phyloP scores from a whole-genome alignment of 2,329 filamentous ascomycete species.

The Nemania serpens region DNA sequence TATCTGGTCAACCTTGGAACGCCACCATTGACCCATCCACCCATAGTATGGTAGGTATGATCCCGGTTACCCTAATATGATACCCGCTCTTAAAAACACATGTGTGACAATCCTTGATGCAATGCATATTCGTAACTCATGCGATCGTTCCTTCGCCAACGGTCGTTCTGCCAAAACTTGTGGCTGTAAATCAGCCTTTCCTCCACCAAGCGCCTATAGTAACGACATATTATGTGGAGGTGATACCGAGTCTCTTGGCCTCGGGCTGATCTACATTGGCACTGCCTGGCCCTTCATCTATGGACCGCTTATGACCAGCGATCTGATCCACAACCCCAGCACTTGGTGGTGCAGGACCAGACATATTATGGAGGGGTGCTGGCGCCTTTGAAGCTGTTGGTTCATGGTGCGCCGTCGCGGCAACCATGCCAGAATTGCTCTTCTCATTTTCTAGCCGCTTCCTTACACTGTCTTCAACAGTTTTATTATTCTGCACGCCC shows the following conservation, averaged over 20 bases:
- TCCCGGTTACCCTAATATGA: constrained; percentile 6
- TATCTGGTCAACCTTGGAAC: constrained; percentile 21
- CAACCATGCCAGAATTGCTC: not conserved
- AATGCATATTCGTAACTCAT: constrained; percentile 27
- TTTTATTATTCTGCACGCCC: constrained; percentile 3
- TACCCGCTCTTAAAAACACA: constrained; percentile 1
- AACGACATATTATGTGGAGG: constrained; percentile 18
- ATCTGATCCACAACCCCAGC: constrained; percentile 39
- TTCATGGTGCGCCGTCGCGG: constrained; percentile 6
- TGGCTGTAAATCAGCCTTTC: not conserved
- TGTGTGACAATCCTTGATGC: constrained; percentile 17
- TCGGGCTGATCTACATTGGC: constrained; percentile 36
- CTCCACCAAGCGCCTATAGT: constrained; percentile 2
- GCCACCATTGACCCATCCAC: constrained; percentile 17
- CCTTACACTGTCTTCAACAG: not conserved
- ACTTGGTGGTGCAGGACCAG: constrained; percentile 39
- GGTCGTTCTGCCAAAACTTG: not conserved
- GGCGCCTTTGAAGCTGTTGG: constrained; percentile 19
- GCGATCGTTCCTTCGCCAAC: constrained; percentile 16
- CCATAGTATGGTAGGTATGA: constrained; percentile 8
- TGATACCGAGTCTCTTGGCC: constrained; percentile 35
- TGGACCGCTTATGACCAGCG: constrained; percentile 34
- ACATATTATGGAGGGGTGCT: constrained; percentile 32
- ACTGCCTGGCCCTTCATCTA: constrained; percentile 33
- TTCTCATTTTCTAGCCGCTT: constrained; percentile 12